Percentiles rank a stretch among this genome's conserved stretches.
These are phyloP conservation scores for Papiliotrema laurentii DNA, from an alignment of 1,284 basidiomycete species.

Conservation along the genomic window DNA sequence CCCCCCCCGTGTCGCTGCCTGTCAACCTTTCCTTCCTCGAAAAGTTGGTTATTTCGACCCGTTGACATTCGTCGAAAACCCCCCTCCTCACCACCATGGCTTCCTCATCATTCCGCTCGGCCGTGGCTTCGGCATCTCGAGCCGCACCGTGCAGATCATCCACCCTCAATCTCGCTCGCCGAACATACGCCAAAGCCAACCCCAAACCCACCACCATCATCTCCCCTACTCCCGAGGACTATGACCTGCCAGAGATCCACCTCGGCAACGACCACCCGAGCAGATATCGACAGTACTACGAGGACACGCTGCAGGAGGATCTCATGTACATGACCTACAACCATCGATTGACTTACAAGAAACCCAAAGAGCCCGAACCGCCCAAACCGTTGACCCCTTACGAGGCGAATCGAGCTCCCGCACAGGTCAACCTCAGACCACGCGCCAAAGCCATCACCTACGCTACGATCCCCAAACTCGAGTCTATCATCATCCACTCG, in stretches of 20 bases:
- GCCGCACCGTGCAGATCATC: not conserved
- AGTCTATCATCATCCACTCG: slow-evolving; percentile 77
- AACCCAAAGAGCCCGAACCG: slow-evolving; percentile 14
- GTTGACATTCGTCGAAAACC: too few relatives aligned
- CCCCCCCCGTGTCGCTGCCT: too few relatives aligned
- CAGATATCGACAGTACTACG: slow-evolving; percentile 80
- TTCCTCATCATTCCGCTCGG: not conserved
- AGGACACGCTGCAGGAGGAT: slow-evolving; percentile 74
- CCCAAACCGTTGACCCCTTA: slow-evolving; percentile 37
- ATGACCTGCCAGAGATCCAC: slow-evolving; percentile 36
- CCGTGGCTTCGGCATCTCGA: slow-evolving; percentile 3
- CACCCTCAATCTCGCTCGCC: not conserved
- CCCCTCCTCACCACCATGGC: slow-evolving; percentile 3
- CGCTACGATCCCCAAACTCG: slow-evolving; percentile 67
- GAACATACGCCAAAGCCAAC: not conserved
- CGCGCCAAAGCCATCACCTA: slow-evolving; percentile 54
- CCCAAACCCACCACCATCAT: not conserved
- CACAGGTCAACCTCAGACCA: slow-evolving; percentile 43
- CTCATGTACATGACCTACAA: slow-evolving; percentile 94
- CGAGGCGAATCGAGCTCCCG: slow-evolving; percentile 47
- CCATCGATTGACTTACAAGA: slow-evolving; percentile 54
- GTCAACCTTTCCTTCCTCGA: too few relatives aligned
- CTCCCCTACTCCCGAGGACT: not conserved
- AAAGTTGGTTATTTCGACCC: too few relatives aligned
- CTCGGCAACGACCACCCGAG: slow-evolving; percentile 62